Evolutionary conservation across 2,329 filamentous ascomycete species (phyloP).

Genomic region (Curvularia verruculosa): DNA sequence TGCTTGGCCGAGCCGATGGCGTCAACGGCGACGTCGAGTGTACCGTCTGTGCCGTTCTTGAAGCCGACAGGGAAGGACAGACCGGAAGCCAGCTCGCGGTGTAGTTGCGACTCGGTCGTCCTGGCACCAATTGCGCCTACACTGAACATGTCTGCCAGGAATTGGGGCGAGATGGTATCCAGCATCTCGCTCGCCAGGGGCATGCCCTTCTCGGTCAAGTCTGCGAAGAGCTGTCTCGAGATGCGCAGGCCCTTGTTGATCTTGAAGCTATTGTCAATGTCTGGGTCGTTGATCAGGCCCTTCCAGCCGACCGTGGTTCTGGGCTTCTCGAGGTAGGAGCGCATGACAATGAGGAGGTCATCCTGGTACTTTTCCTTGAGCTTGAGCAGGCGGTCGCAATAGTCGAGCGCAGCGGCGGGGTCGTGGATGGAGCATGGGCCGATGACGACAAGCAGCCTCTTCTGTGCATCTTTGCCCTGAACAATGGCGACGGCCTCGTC

Average conservation of each 20-base stretch:
- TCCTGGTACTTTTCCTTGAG: constrained; percentile 87
- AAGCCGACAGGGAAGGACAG: constrained; percentile 97
- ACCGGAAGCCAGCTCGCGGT: constrained; percentile 91
- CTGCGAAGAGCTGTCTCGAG: constrained; percentile 88
- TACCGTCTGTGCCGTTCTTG: constrained; percentile 98
- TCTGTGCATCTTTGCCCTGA: constrained; percentile 62
- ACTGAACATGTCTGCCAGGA: constrained; percentile 88
- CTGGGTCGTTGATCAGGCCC: constrained; percentile 96
- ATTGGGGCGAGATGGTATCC: constrained; percentile 97
- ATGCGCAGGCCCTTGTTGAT: constrained; percentile 96
- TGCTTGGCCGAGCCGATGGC: constrained; percentile 92
- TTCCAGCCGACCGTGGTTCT: constrained; percentile 99
- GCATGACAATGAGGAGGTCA: constrained; percentile 95
- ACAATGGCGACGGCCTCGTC: constrained; percentile 67
- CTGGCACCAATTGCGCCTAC: constrained; percentile 94
- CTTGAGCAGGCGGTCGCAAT: constrained; percentile 82
- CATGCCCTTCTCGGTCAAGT: constrained; percentile 91
- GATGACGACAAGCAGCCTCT: constrained; percentile 76
- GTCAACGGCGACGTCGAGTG: constrained; percentile 86
- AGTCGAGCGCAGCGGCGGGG: constrained; percentile 85
- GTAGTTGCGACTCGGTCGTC: constrained; percentile 94
- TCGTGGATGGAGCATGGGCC: constrained; percentile 98
- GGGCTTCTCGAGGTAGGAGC: constrained; percentile 97
- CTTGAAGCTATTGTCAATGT: constrained; percentile 97
- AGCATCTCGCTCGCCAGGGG: constrained; percentile 97